phyloP scores from a whole-genome alignment of 108 stramenopile genomes.

The Skeletonema marinoi region DNA sequence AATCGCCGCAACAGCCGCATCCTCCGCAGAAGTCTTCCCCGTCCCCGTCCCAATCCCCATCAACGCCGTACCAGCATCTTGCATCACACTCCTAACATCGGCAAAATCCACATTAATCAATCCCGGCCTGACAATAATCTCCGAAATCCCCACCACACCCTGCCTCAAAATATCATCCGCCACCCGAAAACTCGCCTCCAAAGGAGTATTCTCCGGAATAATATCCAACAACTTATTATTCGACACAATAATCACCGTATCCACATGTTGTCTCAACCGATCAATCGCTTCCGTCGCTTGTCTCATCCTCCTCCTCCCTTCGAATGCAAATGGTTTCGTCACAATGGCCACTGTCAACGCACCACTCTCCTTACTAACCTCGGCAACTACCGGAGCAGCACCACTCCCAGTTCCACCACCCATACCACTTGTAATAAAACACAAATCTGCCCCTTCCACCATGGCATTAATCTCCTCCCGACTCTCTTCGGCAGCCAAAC shows the following conservation, averaged over 20 bases:
- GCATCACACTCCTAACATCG: conserved; percentile 91
- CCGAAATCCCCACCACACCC: conserved; percentile 91
- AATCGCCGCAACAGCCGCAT: conserved; percentile 90
- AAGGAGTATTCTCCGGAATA: conserved; percentile 89
- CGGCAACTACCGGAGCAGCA: conserved; percentile 84
- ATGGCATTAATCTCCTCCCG: conserved; percentile 72
- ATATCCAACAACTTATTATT: conserved; percentile 94
- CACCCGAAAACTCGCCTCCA: conserved; percentile 88
- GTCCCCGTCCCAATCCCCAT: conserved; percentile 92
- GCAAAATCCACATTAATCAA: conserved; percentile 95
- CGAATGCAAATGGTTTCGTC: conserved; percentile 92
- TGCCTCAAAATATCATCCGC: conserved; percentile 93
- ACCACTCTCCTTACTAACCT: conserved; percentile 79
- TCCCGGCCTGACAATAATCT: conserved; percentile 91
- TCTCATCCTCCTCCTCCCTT: conserved; percentile 85
- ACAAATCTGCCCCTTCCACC: conserved; percentile 83
- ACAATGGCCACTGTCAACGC: conserved; percentile 86
- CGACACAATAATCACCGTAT: conserved; percentile 92
- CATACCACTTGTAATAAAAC: conserved; percentile 90
- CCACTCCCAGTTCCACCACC: conserved; percentile 91
- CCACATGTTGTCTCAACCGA: conserved; percentile 73
- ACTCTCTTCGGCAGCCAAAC: conserved; percentile 83
- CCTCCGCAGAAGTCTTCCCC: conserved; percentile 86
- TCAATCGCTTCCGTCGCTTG: conserved; percentile 87
- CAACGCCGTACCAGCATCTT: conserved; percentile 89